These are phyloP conservation scores for Pythium scleroteichum DNA, from an alignment of 352 stramenopile genomes.

Conservation along the genomic window DNA sequence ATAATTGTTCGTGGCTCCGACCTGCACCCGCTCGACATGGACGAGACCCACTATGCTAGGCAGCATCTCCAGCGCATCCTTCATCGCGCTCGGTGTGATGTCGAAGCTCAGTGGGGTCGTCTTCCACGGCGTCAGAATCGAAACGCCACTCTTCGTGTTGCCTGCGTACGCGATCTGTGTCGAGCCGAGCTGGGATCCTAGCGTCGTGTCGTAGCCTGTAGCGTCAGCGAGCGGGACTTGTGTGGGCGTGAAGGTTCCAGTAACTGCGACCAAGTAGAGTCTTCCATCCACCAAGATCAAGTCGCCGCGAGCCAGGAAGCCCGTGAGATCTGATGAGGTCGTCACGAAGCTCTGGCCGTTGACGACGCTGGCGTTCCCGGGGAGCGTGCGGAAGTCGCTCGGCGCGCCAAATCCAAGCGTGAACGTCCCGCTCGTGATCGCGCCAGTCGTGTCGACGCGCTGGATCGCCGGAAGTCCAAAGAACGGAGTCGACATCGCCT, in stretches of 20 bases:
- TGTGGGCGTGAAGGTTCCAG: conserved; percentile 71
- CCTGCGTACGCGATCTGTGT: conserved; percentile 44
- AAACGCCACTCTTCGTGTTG: conserved; percentile 38
- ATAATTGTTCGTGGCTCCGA: conserved; percentile 62
- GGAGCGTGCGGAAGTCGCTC: conserved; percentile 39
- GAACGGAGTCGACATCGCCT: conserved; percentile 44
- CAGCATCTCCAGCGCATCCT: conserved; percentile 87
- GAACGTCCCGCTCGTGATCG: conserved; percentile 57
- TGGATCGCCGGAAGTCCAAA: conserved; percentile 64
- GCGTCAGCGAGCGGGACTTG: conserved; percentile 56
- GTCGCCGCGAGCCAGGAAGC: conserved; percentile 83
- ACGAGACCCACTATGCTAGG: conserved; percentile 85
- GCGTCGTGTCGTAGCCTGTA: conserved; percentile 25
- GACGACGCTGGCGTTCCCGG: conserved; percentile 55
- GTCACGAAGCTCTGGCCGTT: conserved; percentile 59
- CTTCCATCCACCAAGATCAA: conserved; percentile 71
- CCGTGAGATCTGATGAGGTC: conserved; percentile 88
- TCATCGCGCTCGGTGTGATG: conserved; percentile 51
- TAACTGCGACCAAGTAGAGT: conserved; percentile 74
- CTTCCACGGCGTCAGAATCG: conserved; percentile 55
- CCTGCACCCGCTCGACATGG: conserved; percentile 82
- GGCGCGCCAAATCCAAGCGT: conserved; percentile 51
- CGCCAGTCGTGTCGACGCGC: conserved; percentile 47
- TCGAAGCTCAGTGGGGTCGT: conserved; percentile 62
- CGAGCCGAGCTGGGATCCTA: conserved; percentile 31